phyloP scores from a whole-genome alignment of 768 basidiomycete genomes.

The Leccinum variicolor region DNA sequence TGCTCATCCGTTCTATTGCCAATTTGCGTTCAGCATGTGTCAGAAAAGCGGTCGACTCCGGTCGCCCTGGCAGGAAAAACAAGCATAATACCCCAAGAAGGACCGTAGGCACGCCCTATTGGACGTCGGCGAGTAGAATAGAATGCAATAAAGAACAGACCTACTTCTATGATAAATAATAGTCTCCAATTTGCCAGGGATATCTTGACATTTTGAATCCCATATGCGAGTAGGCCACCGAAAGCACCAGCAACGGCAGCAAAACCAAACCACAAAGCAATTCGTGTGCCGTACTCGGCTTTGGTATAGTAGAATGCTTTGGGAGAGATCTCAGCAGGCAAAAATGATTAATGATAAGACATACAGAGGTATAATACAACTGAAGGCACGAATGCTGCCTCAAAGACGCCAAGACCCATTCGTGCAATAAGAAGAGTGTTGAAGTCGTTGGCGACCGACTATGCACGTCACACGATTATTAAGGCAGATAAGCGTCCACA shows the following conservation, averaged over 20 bases:
- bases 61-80: constrained; percentile 29
- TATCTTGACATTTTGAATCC: constrained; percentile 40
- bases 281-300: constrained; percentile 42
- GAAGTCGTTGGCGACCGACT: constrained; percentile 29
- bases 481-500: neutral
- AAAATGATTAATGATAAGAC: constrained; percentile 13
- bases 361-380: constrained; percentile 32
- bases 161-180: constrained; percentile 28
- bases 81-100: constrained; percentile 26
- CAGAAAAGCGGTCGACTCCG: constrained; percentile 32
- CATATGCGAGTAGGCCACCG: constrained; percentile 55
- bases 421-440: constrained; percentile 28
- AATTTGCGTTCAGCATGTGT: constrained; percentile 32
- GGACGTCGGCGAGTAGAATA: neutral
- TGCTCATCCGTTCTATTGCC: constrained; percentile 33
- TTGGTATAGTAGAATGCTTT: constrained; percentile 51
- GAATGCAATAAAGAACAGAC: neutral
- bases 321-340: neutral
- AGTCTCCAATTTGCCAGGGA: constrained; percentile 42
- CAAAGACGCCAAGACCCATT: constrained; percentile 33
- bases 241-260: constrained; percentile 55
- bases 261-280: constrained; percentile 53
- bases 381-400: constrained; percentile 33
- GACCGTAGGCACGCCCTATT: constrained; percentile 56
- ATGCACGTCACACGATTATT: neutral